Base-by-base conservation (phyloP, 1,139 yeast genomes). In the Torulaspora globosa region DNA sequence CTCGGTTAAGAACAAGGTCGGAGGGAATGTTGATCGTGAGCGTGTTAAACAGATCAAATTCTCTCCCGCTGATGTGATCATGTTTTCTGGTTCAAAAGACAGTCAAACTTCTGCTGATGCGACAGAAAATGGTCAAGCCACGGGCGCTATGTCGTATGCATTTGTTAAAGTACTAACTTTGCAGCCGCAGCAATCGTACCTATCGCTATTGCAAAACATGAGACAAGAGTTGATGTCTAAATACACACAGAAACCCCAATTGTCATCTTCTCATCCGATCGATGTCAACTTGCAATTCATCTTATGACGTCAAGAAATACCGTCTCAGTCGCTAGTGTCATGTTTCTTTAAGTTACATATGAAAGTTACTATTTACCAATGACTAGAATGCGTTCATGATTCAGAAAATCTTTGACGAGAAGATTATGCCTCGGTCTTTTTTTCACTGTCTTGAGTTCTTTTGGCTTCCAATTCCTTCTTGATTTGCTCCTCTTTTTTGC, bases 131-230 rank as follows among this genome's bases (percentile, higher is more conserved):
- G 95, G 96, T 21, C 70, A 69, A 36, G 80, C 85, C 36, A 88
- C 96, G 0, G 97, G 97, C 48, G 97, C 97, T 18, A 87, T 90
- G 95, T 84, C 95, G 41, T 88, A 84, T 75, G 85, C 97, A 1
- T 89, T 90, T 61, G 78, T 88, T 50, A 75, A 77, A 52, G 94
- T 85, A 19, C 70, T 90, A 72, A 65, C 73, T 29, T 73, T 74
- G 47, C 76, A 79, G 60, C 86, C 90, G 4, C 75, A 80, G 57
- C 96, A 89, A 70, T 74, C 84, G 26, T 90, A 84, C 63, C 66
- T 88, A 57, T 78, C 90, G 11, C 72, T 90, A 57, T 73, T 90
- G 66, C 88, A 88, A 67, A 82, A 83, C 56, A 84, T 88, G 83
- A 77, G 97, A 65, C 66, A 73, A 19, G 78, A 83, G 44, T 74